Evolutionary conservation across 768 basidiomycete genomes (phyloP).

Genomic region (Trametes punicea): DNA sequence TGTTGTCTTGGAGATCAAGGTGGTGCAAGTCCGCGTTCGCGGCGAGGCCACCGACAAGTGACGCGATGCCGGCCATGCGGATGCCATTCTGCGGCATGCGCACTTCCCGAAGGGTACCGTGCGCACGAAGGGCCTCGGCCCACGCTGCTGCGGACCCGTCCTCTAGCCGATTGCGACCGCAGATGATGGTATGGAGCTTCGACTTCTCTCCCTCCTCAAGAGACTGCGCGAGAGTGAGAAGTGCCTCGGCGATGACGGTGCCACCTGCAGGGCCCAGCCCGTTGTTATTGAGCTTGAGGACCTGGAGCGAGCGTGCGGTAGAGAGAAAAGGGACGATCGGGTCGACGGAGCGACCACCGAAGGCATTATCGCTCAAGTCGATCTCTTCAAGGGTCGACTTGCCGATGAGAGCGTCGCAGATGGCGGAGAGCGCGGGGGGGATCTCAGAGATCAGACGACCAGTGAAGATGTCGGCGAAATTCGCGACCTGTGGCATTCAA

Average conservation of each 20-base stretch:
- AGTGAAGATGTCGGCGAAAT: slow-evolving; percentile 98
- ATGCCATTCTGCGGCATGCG: slow-evolving; percentile 99
- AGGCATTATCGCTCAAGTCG: slow-evolving; percentile 93
- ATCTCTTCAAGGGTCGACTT: slow-evolving; percentile 82
- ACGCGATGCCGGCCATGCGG: slow-evolving; percentile 83
- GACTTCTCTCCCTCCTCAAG: slow-evolving; percentile 66
- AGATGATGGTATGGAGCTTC: slow-evolving; percentile 78
- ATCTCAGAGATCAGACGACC: slow-evolving; percentile 95
- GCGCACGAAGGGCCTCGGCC: slow-evolving; percentile 86
- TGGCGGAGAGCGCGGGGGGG: slow-evolving; percentile 79
- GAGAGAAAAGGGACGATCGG: slow-evolving; percentile 90
- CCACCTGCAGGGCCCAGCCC: slow-evolving; percentile 93
- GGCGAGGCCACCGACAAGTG: slow-evolving; percentile 71
- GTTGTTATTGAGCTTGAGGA: slow-evolving; percentile 94
- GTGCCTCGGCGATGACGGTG: slow-evolving; percentile 76
- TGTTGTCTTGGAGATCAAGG: slow-evolving; percentile 93
- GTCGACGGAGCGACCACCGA: slow-evolving; percentile 91
- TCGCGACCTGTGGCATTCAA: slow-evolving; percentile 64
- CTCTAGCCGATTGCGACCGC: slow-evolving; percentile 95
- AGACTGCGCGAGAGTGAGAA: slow-evolving; percentile 65
- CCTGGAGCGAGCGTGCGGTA: slow-evolving; percentile 74
- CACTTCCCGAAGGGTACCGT: slow-evolving; percentile 78
- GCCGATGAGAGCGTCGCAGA: slow-evolving; percentile 83
- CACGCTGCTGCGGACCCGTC: slow-evolving; percentile 80
- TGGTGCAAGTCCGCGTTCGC: slow-evolving; percentile 62